These are phyloP conservation scores for Scheffersomyces coipomensis DNA, from an alignment of 805 yeast genomes.

Conservation along the genomic window DNA sequence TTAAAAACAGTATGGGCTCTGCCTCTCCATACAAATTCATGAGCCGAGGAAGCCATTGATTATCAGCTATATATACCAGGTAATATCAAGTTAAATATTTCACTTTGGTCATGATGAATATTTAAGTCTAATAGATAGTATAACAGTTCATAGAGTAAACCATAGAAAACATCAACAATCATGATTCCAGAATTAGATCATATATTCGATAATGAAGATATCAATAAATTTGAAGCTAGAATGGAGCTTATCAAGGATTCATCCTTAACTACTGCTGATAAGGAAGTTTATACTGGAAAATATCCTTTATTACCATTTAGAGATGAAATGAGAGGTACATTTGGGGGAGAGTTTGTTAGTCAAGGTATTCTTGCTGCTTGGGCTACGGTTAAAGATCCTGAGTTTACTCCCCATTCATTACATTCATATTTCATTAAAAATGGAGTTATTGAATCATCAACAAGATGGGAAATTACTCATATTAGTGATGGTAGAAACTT, in stretches of 20 bases:
- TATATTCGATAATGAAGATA: slow-evolving; percentile 9
- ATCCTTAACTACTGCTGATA: slow-evolving; percentile 1
- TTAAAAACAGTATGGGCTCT: too few relatives aligned
- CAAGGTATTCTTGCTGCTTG: slow-evolving; percentile 37
- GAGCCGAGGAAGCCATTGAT: too few relatives aligned
- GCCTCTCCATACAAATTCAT: too few relatives aligned
- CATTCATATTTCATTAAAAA: slow-evolving; percentile 40
- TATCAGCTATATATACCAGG: too few relatives aligned
- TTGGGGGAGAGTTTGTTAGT: slow-evolving; percentile 37
- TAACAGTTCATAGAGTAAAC: too few relatives aligned
- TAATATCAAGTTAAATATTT: too few relatives aligned
- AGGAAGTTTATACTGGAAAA: slow-evolving; percentile 10
- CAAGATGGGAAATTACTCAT: slow-evolving; percentile 30
- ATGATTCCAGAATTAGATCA: slow-evolving; percentile 4
- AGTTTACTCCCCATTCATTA: slow-evolving; percentile 36
- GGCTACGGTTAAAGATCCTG: slow-evolving; percentile 18
- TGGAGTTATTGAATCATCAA: slow-evolving; percentile 23
- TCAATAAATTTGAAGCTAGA: slow-evolving; percentile 14
- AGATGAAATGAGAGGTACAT: slow-evolving; percentile 32
- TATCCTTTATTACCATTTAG: slow-evolving; percentile 20
- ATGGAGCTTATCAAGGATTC: slow-evolving; percentile 7
- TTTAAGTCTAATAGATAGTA: too few relatives aligned
- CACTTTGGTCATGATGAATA: too few relatives aligned
- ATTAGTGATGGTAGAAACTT: slow-evolving; percentile 32
- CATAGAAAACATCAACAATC: too few relatives aligned